Evolutionary conservation across 345 rosid species (phyloP).

Genomic region (Limnanthes douglasii): DNA sequence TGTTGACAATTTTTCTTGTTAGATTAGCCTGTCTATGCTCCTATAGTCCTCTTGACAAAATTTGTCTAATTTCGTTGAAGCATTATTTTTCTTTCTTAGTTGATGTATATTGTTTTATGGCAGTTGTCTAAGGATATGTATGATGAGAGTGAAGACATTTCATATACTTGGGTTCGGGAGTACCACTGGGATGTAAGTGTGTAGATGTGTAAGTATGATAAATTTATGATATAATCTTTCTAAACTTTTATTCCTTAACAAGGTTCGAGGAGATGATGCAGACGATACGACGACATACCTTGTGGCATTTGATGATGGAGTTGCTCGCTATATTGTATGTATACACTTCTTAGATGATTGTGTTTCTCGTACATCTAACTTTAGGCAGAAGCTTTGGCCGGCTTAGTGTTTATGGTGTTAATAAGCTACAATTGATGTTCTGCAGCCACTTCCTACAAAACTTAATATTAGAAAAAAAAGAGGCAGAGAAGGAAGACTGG

Average conservation of each 20-base stretch:
- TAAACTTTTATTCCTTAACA: conserved; percentile 1
- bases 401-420: no score
- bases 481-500: conserved; percentile 72
- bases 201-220: conserved; percentile 1
- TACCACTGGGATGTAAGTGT: conserved; percentile 90
- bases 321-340: conserved; percentile 72
- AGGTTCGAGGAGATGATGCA: conserved; percentile 61
- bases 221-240: conserved; percentile 2
- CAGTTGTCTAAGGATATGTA: conserved; percentile 70
- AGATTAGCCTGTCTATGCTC: conserved; percentile 1
- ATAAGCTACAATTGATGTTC: background rate
- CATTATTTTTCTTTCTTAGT: background rate
- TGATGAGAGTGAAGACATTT: conserved; percentile 66
- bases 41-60: conserved; percentile 2
- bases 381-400: conserved; percentile 9
- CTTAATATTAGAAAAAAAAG: conserved; percentile 69
- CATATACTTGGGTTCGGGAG: conserved; percentile 84
- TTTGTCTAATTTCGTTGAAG: conserved; percentile 2
- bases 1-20: background rate
- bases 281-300: conserved; percentile 67
- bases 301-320: conserved; percentile 61
- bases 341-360: conserved; percentile 3
- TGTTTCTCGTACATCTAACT: conserved; percentile 5
- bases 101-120: conserved; percentile 13
- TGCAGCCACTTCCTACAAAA: conserved; percentile 89